Conservation (phyloP, 345 rosid genomes). For the Anastatica hierochuntica region DNA sequence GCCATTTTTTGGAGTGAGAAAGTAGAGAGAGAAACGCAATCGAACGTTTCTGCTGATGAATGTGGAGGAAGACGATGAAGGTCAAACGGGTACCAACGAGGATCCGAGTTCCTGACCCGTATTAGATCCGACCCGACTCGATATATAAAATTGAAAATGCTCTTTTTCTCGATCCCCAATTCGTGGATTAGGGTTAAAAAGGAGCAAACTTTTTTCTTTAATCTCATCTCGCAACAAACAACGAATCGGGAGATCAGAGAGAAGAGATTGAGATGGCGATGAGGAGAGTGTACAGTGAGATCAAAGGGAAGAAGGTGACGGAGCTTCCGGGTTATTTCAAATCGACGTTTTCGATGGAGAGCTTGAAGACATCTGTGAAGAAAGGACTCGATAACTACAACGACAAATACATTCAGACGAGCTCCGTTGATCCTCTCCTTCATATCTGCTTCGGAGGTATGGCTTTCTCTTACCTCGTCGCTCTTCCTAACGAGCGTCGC, state of each 20-base stretch:
- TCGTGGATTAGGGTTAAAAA: conserved; percentile 26
- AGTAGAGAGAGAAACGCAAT: neutral
- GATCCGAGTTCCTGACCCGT: conserved; percentile 6
- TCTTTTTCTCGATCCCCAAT: conserved; percentile 24
- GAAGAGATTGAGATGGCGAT: conserved; percentile 40
- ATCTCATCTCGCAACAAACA: too few species aligned
- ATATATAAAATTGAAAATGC: too few species aligned
- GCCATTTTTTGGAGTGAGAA: conserved; percentile 3
- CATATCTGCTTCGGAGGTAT: conserved; percentile 76
- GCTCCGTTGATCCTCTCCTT: conserved; percentile 58
- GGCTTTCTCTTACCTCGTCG: conserved; percentile 70
- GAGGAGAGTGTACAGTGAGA: conserved; percentile 56
- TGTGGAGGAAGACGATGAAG: conserved; percentile 2
- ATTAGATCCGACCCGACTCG: neutral
- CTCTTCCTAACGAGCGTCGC: conserved; percentile 92
- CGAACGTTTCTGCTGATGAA: neutral
- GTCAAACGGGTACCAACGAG: conserved; percentile 7
- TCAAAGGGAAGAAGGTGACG: conserved; percentile 70
- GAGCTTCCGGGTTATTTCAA: conserved; percentile 64
- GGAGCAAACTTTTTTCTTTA: neutral
- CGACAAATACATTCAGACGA: conserved; percentile 72
- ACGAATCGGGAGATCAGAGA: conserved; percentile 4
- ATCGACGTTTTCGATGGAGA: conserved; percentile 51
- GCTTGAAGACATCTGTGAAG: conserved; percentile 40
- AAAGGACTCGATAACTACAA: conserved; percentile 62